These are phyloP conservation scores for Eucalyptus lansdowneana DNA, from an alignment of 345 rosid genomes.

Conservation along the genomic window DNA sequence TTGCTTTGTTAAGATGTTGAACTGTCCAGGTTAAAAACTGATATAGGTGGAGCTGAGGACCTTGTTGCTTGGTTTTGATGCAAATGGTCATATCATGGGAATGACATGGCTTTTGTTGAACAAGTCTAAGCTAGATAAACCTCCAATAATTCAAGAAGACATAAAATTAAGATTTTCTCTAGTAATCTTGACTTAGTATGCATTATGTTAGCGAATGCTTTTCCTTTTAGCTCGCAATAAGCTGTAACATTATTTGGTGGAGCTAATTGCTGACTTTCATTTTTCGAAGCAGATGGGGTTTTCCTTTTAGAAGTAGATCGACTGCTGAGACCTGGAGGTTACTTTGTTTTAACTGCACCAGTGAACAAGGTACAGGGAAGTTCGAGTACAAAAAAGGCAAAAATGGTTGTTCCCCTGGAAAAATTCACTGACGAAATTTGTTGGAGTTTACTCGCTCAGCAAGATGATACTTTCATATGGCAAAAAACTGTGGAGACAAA, in stretches of 20 bases:
- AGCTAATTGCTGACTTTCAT: background rate
- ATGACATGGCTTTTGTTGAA: background rate
- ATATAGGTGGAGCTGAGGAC: background rate
- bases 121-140: background rate
- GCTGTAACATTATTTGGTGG: background rate
- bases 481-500: slow-evolving; percentile 62
- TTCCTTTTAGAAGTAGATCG: slow-evolving; percentile 93
- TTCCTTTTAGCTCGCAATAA: background rate
- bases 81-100: background rate
- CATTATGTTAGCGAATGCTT: background rate
- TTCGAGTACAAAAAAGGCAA: slow-evolving; percentile 38
- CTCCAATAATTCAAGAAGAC: background rate
- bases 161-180: background rate
- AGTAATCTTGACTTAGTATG: background rate
- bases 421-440: slow-evolving; percentile 64
- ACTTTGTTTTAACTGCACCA: slow-evolving; percentile 82
- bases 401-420: slow-evolving; percentile 39
- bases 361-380: slow-evolving; percentile 47
- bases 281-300: slow-evolving; percentile 55
- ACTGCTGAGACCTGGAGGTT: slow-evolving; percentile 90
- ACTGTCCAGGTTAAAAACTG: background rate
- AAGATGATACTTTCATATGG: slow-evolving; percentile 92
- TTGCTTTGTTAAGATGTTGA: background rate
- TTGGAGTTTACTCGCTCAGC: slow-evolving; percentile 90
- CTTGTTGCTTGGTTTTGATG: background rate